Conservation (phyloP, 2,329 filamentous ascomycete species). For the Penicillium sp. region DNA sequence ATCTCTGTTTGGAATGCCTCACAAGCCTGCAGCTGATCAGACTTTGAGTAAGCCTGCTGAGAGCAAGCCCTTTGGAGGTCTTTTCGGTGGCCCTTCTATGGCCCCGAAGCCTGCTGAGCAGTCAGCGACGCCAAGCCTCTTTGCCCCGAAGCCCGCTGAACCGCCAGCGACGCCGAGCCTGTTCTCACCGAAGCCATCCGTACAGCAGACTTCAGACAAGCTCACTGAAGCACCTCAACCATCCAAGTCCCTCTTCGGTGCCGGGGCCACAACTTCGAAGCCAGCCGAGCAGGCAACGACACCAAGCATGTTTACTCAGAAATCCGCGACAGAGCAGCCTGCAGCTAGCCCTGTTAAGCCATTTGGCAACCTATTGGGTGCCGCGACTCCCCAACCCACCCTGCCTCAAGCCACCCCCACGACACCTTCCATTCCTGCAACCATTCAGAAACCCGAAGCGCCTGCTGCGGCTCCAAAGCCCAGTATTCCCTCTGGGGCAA, state of each 20-base stretch:
- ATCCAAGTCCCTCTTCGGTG: conserved; percentile 32
- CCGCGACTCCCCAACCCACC: conserved; percentile 8
- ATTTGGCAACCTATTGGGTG: conserved; percentile 25
- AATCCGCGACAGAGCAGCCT: conserved; percentile 2
- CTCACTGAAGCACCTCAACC: background rate
- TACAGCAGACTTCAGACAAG: background rate
- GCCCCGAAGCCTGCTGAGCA: background rate
- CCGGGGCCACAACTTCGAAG: background rate
- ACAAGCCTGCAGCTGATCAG: background rate
- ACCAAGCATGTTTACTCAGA: conserved; percentile 22
- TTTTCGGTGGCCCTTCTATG: conserved; percentile 29
- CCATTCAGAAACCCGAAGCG: conserved; percentile 10
- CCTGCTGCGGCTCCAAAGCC: conserved; percentile 16
- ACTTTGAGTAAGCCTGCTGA: background rate
- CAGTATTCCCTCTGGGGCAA: conserved; percentile 19
- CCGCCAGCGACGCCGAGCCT: conserved; percentile 10
- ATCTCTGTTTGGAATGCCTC: conserved; percentile 23
- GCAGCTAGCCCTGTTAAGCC: background rate
- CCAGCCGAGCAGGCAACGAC: conserved; percentile 13
- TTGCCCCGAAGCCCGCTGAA: conserved; percentile 8
- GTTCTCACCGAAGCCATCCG: conserved; percentile 10
- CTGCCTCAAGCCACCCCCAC: background rate
- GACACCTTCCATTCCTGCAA: conserved; percentile 13
- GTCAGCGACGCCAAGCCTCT: conserved; percentile 12
- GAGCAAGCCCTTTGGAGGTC: conserved; percentile 14